A percentile compares a stretch with the other conserved stretches of the same genome.
These are phyloP conservation scores for Boletus smithii DNA, from an alignment of 1,284 basidiomycete genomes.

Conservation along the genomic window DNA sequence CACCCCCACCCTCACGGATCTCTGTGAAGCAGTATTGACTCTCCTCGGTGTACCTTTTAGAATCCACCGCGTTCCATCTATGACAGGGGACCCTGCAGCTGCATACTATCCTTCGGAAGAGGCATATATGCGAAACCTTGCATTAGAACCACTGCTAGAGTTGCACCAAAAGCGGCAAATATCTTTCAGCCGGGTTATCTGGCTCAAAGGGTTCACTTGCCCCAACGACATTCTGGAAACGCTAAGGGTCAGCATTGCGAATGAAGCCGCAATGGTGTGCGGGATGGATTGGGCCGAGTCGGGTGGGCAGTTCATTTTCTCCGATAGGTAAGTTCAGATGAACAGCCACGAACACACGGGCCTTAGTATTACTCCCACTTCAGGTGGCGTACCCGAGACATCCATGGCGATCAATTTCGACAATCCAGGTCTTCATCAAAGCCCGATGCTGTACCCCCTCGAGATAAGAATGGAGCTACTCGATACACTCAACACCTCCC, in stretches of 20 bases:
- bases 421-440: conserved; percentile 91
- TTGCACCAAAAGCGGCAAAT: conserved; percentile 73
- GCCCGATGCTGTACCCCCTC: conserved; percentile 85
- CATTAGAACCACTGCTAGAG: conserved; percentile 86
- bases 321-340: conserved; percentile 66
- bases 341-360: not conserved
- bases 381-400: conserved; percentile 93
- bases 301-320: conserved; percentile 94
- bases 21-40: conserved; percentile 89
- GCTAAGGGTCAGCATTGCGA: conserved; percentile 81
- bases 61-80: conserved; percentile 81
- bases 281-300: conserved; percentile 99
- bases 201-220: conserved; percentile 96
- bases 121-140: conserved; percentile 87
- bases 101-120: conserved; percentile 94
- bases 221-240: conserved; percentile 95
- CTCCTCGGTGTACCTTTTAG: conserved; percentile 88
- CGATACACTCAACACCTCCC: conserved; percentile 89
- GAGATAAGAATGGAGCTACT: conserved; percentile 73
- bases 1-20: conserved; percentile 86
- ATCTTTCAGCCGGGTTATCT: conserved; percentile 85
- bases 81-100: conserved; percentile 81
- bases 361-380: not conserved
- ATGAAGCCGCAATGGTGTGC: conserved; percentile 93
- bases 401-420: conserved; percentile 93